phyloP scores from a whole-genome alignment of 179 eudicot genomes.

The Beta lomatogona region DNA sequence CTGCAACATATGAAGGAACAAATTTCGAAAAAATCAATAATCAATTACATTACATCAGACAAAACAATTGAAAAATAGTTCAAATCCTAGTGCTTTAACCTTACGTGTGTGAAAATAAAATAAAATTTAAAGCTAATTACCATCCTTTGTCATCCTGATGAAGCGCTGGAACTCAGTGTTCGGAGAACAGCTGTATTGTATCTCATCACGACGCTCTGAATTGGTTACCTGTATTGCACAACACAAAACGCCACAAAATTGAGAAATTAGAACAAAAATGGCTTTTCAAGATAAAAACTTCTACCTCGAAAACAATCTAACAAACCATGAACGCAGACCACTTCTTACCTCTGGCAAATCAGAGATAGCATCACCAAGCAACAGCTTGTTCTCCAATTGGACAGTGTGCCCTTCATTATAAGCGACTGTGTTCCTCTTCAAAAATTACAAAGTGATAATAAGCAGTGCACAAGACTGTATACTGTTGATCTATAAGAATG shows the following conservation, averaged over 20 bases:
- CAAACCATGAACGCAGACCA: not conserved
- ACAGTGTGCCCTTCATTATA: constrained; percentile 33
- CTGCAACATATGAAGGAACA: constrained; percentile 19
- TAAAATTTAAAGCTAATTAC: constrained; percentile 27
- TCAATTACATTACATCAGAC: not conserved
- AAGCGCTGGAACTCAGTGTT: constrained; percentile 46
- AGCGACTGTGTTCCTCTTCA: constrained; percentile 50
- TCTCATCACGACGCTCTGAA: constrained; percentile 46
- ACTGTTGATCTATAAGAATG: not conserved
- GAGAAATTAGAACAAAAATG: not conserved
- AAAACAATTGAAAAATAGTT: not conserved
- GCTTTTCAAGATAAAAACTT: too few species aligned
- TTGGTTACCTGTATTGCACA: constrained; percentile 46
- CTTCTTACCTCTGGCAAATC: constrained; percentile 67
- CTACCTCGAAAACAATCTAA: not conserved
- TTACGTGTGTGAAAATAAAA: not conserved
- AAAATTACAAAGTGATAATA: not conserved
- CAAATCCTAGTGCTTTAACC: not conserved
- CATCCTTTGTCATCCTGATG: constrained; percentile 52
- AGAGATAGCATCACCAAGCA: constrained; percentile 67
- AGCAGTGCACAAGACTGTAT: not conserved
- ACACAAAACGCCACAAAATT: not conserved
- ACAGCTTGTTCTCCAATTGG: constrained; percentile 43
- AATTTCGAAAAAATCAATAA: not conserved
- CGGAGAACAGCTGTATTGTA: constrained; percentile 43